Evolutionary conservation across 2,329 filamentous ascomycete genomes (phyloP), one percentile per base, ranked within the genome.

Genomic region (Botrytis sinoallii): DNA sequence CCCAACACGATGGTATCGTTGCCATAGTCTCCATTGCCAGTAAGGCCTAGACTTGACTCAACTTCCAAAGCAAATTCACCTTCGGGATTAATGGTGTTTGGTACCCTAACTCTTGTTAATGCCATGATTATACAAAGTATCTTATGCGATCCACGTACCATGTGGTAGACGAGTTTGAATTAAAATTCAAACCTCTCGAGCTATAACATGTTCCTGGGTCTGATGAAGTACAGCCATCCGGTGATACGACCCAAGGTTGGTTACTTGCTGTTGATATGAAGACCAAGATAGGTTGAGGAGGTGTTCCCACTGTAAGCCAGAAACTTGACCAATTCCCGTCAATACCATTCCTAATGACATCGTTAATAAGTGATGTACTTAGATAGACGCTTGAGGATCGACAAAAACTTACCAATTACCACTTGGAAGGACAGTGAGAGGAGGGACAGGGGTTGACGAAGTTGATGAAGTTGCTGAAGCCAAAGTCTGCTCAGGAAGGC

Each of bases 241-340:
- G 74, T n/a, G 77, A 61, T 16, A 79, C 74, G 4, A 79, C 74
- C 73, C 76, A 76, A 18, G 78, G 77, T 57, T 79, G 77, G 60
- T 78, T 78, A 57, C 74, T 77, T 1, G 83, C 81, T 29, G 83
- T 85, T 42, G 83, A 84, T 16, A 84, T 78, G 20, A 83, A 79
- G 5, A 84, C 82, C 38, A 66, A 20, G 20, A 71, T 35, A 20
- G 20, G 35, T 22, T 52, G 48, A 65, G 25, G 12, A 71, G 68
- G 72, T 66, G 68, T 71, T 46, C 72, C 72, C 38, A 71, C 85
- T 78, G 83, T 86, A 73, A 94, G 84, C 25, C 83, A 84, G 76
- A 93, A 89, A 14, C 90, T 88, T 22, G 90, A 93, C 92, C 92
- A 94, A 74, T 86, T 86, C 9, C 91, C 91, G 79, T 93, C 91